phyloP scores from a whole-genome alignment of 306 rosid species.

The Vicia sativa region DNA sequence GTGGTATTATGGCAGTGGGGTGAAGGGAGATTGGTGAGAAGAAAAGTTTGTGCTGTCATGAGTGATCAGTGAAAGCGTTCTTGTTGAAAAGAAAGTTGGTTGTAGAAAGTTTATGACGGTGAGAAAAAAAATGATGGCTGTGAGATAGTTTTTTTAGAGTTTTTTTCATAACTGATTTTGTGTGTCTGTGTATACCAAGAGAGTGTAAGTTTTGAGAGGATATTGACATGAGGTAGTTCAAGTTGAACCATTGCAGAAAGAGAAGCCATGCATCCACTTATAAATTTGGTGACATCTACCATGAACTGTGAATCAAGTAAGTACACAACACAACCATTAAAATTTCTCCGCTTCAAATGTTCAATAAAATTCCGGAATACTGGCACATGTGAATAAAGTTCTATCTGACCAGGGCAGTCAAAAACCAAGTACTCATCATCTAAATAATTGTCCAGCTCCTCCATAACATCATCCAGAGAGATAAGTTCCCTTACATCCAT shows the following conservation, averaged over 20 bases:
- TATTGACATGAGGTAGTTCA: slow-evolving; percentile 89
- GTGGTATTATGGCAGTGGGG: too few relatives aligned
- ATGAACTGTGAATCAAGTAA: slow-evolving; percentile 94
- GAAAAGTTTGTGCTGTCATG: too few relatives aligned
- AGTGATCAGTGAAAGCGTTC: too few relatives aligned
- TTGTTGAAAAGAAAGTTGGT: too few relatives aligned
- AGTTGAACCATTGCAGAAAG: slow-evolving; percentile 91
- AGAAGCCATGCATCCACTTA: slow-evolving; percentile 90
- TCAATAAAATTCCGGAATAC: slow-evolving; percentile 84
- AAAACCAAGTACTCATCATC: slow-evolving; percentile 93
- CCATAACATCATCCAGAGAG: slow-evolving; percentile 95
- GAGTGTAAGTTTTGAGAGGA: slow-evolving; percentile 92
- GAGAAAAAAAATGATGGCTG: too few relatives aligned
- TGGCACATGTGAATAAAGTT: slow-evolving; percentile 88
- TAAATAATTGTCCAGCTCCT: slow-evolving; percentile 78
- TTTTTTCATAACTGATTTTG: too few relatives aligned
- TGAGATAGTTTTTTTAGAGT: too few relatives aligned
- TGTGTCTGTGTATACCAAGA: too few relatives aligned
- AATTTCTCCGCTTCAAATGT: slow-evolving; percentile 75
- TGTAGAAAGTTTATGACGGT: too few relatives aligned
- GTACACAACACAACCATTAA: slow-evolving; percentile 84
- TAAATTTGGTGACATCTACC: slow-evolving; percentile 92
- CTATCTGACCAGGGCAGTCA: slow-evolving; percentile 99
- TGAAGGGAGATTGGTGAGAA: too few relatives aligned
- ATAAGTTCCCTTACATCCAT: slow-evolving; percentile 91